Base-by-base conservation (phyloP, 2,329 filamentous ascomycete genomes). In the Botryosphaeria dothidea region DNA sequence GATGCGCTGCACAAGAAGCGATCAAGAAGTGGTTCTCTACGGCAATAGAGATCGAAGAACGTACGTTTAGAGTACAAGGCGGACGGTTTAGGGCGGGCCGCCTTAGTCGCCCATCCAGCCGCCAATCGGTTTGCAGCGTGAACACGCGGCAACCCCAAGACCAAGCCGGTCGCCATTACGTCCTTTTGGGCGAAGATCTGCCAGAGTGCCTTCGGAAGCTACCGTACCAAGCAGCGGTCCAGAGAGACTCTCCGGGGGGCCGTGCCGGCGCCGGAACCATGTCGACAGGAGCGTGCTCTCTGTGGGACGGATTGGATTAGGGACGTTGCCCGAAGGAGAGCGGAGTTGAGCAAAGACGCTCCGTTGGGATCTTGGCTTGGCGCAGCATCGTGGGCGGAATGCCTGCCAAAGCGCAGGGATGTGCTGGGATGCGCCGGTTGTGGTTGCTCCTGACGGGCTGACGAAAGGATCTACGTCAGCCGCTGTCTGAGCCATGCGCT, bases 391-490 rank as follows among this genome's bases (percentile, higher is more conserved):
- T 25, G 54, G 54, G 54, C 56, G 19, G 38, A 21, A 46, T 60
- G 56, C 56, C 56, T 46, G 56, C 41, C 23, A 31, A 19, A 31
- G 41, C 38, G 56, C 56, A 60, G 41, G 56, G 56, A 60, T 63
- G 36, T 21, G 21, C 4, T 56, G 61, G 61, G 49, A 63, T 49
- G 61, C 46, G 36, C 61, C 46, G 25, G 49, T 34, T 63, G 43
- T 45, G 52, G 62, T 60, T 58, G 63, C 52, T 48, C 34, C 54
- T 60, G 54, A 51, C 63, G 63, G 61, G 63, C 63, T 65, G 63
- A 65, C 63, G 63, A 65, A 65, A 65, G 54, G 63, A 65, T 65
- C 54, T 58, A 65, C 63, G 52, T 60, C 63, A 65, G 63, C 63
- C 52, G 63, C 63, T 31, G 43, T 56, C 52, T 60, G 52, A 63